Evolutionary conservation across 371 early-diverging fungal species (phyloP).

Genomic region (Actinomortierella wolfii): DNA sequence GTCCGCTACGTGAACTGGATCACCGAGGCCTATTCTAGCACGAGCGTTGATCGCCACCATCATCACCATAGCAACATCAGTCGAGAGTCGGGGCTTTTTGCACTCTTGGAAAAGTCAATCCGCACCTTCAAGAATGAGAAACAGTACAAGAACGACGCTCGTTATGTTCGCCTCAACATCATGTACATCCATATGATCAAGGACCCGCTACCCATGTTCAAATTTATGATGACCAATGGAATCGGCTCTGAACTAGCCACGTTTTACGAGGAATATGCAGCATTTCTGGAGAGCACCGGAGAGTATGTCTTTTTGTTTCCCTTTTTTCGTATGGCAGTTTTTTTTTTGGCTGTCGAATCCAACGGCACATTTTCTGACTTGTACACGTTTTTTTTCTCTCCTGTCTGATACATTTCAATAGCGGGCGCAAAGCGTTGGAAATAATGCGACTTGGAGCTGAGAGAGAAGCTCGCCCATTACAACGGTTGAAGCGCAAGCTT

Average conservation of each 20-base stretch:
- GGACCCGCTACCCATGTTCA: constrained; percentile 66
- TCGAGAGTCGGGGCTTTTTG: constrained; percentile 52
- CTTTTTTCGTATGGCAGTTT: too few relatives aligned
- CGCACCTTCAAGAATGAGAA: constrained; percentile 57
- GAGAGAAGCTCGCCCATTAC: constrained; percentile 26
- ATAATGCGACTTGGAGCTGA: constrained; percentile 27
- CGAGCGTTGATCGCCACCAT: constrained; percentile 51
- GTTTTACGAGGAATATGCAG: constrained; percentile 79
- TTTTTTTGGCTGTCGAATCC: too few relatives aligned
- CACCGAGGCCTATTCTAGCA: constrained; percentile 57
- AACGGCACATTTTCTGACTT: too few relatives aligned
- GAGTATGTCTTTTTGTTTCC: constrained; percentile 35
- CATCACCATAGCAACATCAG: constrained; percentile 50
- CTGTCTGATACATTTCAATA: background rate
- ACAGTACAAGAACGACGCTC: constrained; percentile 73
- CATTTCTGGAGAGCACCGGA: constrained; percentile 51
- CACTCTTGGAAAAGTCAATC: constrained; percentile 60
- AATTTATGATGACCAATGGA: constrained; percentile 61
- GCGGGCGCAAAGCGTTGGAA: constrained; percentile 19
- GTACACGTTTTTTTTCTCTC: too few relatives aligned
- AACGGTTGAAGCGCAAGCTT: constrained; percentile 13
- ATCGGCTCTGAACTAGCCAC: constrained; percentile 71
- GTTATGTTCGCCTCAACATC: constrained; percentile 77
- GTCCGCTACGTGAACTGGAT: constrained; percentile 68
- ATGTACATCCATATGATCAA: constrained; percentile 57